These are phyloP conservation scores for Sclerotinia nivalis DNA, from an alignment of 2,329 filamentous ascomycete genomes.

Conservation along the genomic window DNA sequence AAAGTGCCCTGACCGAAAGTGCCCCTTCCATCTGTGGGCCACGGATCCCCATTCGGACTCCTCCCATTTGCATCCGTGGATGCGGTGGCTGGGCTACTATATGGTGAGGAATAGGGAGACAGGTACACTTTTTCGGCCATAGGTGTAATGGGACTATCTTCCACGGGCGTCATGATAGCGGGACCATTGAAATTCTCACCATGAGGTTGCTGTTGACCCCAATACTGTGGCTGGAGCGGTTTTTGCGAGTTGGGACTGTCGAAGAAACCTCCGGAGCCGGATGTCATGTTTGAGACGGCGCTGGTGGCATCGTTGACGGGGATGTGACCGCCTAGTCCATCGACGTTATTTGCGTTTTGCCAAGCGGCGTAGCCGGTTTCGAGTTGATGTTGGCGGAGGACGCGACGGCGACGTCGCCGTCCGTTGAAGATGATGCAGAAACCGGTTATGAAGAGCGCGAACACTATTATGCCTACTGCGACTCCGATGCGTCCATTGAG, in stretches of 20 bases:
- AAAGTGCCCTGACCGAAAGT: conserved; percentile 28
- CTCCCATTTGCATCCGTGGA: conserved; percentile 23
- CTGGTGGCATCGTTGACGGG: conserved; percentile 13
- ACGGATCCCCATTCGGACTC: conserved; percentile 27
- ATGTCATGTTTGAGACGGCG: conserved; percentile 37
- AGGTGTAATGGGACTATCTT: conserved; percentile 43
- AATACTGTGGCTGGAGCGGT: conserved; percentile 48
- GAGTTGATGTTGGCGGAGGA: conserved; percentile 47
- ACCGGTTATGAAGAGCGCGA: conserved; percentile 52
- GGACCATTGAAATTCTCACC: conserved; percentile 42
- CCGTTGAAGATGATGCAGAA: conserved; percentile 58
- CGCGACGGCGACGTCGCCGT: conserved; percentile 55
- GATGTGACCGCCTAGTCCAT: conserved; percentile 20
- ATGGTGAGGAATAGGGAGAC: conserved; percentile 61
- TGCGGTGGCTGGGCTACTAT: conserved; percentile 53
- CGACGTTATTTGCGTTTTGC: conserved; percentile 27
- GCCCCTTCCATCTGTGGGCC: conserved; percentile 32
- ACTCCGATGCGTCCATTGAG: conserved; percentile 61
- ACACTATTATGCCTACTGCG: conserved; percentile 51
- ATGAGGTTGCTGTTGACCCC: conserved; percentile 44
- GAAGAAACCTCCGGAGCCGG: conserved; percentile 42
- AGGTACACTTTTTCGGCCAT: conserved; percentile 49
- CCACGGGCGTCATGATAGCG: conserved; percentile 14
- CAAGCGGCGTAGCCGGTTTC: conserved; percentile 35
- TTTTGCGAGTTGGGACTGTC: conserved; percentile 57